Conservation (phyloP, 2,329 filamentous ascomycete genomes). For the Cladosporium cucumerinum region DNA sequence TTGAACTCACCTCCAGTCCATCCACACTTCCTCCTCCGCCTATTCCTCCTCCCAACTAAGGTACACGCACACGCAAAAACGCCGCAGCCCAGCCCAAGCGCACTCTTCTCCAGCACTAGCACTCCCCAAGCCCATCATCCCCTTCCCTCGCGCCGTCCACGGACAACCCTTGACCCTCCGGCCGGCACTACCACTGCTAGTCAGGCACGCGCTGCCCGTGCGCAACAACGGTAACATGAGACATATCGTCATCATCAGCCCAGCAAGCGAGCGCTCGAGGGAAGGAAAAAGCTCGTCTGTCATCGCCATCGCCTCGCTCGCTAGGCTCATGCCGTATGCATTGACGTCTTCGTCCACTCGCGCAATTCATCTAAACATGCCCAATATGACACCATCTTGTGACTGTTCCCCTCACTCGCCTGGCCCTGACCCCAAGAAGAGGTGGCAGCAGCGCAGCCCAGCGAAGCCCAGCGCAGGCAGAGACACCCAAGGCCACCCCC, state of each 20-base stretch:
- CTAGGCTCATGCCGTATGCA: slow-evolving; percentile 1
- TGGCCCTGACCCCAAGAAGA: neutral
- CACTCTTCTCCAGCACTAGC: neutral
- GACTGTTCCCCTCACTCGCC: slow-evolving; percentile 7
- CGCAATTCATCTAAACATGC: neutral
- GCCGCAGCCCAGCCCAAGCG: neutral
- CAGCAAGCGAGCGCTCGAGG: neutral
- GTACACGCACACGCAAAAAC: neutral
- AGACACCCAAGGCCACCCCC: neutral
- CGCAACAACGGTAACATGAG: slow-evolving; percentile 12
- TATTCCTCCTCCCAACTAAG: neutral
- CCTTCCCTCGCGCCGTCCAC: slow-evolving; percentile 1
- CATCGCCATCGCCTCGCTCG: neutral
- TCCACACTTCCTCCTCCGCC: neutral
- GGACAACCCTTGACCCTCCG: neutral
- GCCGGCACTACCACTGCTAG: slow-evolving; percentile 2
- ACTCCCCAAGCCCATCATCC: neutral
- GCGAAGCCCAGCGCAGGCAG: neutral
- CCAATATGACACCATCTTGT: slow-evolving; percentile 6
- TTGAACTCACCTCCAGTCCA: neutral
- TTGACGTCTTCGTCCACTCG: neutral
- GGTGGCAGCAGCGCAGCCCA: neutral
- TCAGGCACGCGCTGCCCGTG: slow-evolving; percentile 12
- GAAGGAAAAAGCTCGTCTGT: neutral
- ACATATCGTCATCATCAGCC: slow-evolving; percentile 14